Evolutionary conservation across 345 rosid species (phyloP).

Genomic region (Brassica nigra): DNA sequence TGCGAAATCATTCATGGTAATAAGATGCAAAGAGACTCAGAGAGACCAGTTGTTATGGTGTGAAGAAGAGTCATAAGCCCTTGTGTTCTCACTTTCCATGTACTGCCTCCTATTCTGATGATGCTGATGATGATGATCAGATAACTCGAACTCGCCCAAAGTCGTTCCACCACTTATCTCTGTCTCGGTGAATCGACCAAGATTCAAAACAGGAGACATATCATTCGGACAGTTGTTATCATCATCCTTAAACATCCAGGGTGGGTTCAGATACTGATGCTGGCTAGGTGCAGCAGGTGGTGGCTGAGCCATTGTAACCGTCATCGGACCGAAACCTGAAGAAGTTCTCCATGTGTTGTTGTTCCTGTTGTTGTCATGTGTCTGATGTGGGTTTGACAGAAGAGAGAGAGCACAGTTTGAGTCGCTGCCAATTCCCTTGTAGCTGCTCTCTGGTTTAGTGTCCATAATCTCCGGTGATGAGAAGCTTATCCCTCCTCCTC

Average conservation of each 20-base stretch:
- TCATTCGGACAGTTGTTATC: constrained; percentile 42
- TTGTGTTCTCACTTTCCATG: constrained; percentile 57
- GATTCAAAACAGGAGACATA: constrained; percentile 54
- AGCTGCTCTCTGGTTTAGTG: constrained; percentile 55
- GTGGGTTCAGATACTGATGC: constrained; percentile 51
- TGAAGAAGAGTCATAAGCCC: constrained; percentile 61
- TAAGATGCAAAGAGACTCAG: constrained; percentile 30
- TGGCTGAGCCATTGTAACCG: constrained; percentile 56
- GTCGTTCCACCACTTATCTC: constrained; percentile 39
- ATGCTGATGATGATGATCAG: constrained; percentile 40
- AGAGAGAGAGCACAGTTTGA: constrained; percentile 99
- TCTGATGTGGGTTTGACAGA: constrained; percentile 93
- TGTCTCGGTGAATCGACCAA: constrained; percentile 54
- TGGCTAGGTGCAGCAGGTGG: constrained; percentile 44
- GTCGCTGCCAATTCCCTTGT: constrained; percentile 59
- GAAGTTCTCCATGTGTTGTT: constrained; percentile 44
- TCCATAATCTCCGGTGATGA: constrained; percentile 52
- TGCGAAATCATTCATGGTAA: constrained; percentile 8
- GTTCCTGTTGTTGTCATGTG: constrained; percentile 48
- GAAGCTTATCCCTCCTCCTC: constrained; percentile 48
- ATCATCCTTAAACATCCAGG: constrained; percentile 62
- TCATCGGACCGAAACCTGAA: constrained; percentile 45
- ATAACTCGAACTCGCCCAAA: constrained; percentile 53
- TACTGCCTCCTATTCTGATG: constrained; percentile 50
- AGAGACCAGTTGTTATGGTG: constrained; percentile 77